These are phyloP conservation scores for Leishmania gerbilli DNA, from an alignment of 208 protist species.

Conservation along the genomic window DNA sequence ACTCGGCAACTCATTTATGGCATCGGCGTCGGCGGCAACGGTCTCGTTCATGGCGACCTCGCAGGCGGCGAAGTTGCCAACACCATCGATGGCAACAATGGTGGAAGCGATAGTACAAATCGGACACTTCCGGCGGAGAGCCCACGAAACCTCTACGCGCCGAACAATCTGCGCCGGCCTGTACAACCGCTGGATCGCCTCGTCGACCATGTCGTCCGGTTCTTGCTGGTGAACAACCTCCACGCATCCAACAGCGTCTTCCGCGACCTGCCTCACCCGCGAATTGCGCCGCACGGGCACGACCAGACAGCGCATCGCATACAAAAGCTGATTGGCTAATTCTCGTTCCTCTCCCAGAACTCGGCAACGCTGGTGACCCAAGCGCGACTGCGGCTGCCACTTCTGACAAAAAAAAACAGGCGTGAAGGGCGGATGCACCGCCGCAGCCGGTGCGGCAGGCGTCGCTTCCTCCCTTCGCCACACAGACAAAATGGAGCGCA, in stretches of 20 bases:
- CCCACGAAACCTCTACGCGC: no score
- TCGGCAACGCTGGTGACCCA: not conserved
- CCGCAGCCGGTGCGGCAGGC: no score
- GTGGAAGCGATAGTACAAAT: not conserved
- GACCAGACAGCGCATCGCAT: slow-evolving; percentile 34
- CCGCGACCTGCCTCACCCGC: slow-evolving; percentile 37
- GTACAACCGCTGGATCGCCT: slow-evolving; percentile 30
- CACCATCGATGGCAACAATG: not conserved
- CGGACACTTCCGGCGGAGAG: no score
- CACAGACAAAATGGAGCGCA: slow-evolving; percentile 11
- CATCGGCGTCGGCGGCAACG: slow-evolving; percentile 10
- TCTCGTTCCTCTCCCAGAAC: slow-evolving; percentile 9
- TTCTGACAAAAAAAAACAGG: no score
- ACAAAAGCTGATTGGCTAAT: slow-evolving; percentile 30
- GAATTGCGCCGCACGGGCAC: slow-evolving; percentile 9
- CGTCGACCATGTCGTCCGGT: slow-evolving; percentile 52
- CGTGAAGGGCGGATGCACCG: no score
- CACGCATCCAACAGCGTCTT: slow-evolving; percentile 50
- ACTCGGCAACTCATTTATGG: not conserved
- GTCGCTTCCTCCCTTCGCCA: not conserved
- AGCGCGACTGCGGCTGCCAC: no score
- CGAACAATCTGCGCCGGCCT: slow-evolving; percentile 15
- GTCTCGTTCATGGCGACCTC: slow-evolving; percentile 3
- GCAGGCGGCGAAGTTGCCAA: not conserved
- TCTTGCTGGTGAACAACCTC: slow-evolving; percentile 63